Evolutionary conservation across 495 filamentous ascomycete genomes (phyloP), one percentile per base, ranked within the genome.

Genomic region (Parathielavia appendiculata): DNA sequence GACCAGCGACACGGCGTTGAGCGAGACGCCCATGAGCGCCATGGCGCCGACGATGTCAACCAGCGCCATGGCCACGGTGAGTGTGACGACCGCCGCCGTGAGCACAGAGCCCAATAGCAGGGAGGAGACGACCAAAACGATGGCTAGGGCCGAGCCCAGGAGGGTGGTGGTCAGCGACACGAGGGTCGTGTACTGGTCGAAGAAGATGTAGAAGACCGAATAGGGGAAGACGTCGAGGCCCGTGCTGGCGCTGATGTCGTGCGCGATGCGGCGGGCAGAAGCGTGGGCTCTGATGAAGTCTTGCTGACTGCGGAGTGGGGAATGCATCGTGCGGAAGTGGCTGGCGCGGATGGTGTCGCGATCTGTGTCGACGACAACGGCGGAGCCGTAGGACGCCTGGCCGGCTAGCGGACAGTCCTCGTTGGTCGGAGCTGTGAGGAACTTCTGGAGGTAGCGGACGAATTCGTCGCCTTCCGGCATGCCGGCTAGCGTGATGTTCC

Each of bases 131-230:
- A 87, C 57, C 57, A 95, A 86, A 60, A 97, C 92, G 61, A 92
- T 87, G 26, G 78, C 89, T 20, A 96, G 76, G 0, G 90, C 93
- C 6, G 87, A 86, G 38, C 90, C 85, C 54, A 98, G 79, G 9
- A 98, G 81, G 1, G 87, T 81, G 6, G 80, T 84, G 0, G 93
- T 89, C 5, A 97, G 80, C 26, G 74, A 78, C 35, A 93, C 84
- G 61, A 98, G 97, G 56, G 82, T 80, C 2, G 88, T 79, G 70
- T 98, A 98, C 68, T 97, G 93, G 74, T 98, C 92, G 69, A 98
- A 97, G 81, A 97, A 98, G 64, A 98, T 91, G 75, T 98, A 98
- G 69, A 93, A 92, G 63, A 97, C 86, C 43, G 86, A 90, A 71
- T 98, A 98, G 0, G 93, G 92, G 79, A 97, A 98, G 51, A 97